Evolutionary conservation across 192 early-diverging fungal genomes (phyloP).

Genomic region (Gryganskiella cystojenkinii): DNA sequence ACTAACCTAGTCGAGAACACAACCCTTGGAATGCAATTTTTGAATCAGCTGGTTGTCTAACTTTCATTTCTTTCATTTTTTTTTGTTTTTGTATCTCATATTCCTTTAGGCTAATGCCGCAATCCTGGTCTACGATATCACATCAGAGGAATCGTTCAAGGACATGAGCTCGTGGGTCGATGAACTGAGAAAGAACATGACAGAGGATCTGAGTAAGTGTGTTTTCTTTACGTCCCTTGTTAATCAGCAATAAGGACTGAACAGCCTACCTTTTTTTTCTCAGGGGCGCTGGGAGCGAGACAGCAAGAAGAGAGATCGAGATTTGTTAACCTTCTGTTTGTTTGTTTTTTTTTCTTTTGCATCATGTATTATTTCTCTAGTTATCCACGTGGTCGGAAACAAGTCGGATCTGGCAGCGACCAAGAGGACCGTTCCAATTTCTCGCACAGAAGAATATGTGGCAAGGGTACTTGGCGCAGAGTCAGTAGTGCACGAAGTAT

Average conservation of each 20-base stretch:
- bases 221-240: neutral
- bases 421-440: constrained; percentile 66
- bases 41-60: too few species aligned
- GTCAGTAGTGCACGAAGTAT: constrained; percentile 73
- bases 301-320: neutral
- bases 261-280: neutral
- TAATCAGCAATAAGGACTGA: neutral
- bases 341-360: neutral
- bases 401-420: constrained; percentile 74
- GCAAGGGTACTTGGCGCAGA: constrained; percentile 69
- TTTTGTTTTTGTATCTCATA: neutral
- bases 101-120: constrained; percentile 67
- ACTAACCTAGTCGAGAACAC: neutral
- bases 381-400: constrained; percentile 78
- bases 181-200: constrained; percentile 66
- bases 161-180: constrained; percentile 78
- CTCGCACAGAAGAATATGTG: constrained; percentile 70
- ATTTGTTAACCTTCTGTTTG: neutral
- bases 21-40: neutral
- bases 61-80: neutral
- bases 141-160: constrained; percentile 74
- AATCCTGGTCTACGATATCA: constrained; percentile 79
- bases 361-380: constrained; percentile 54
- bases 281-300: neutral
- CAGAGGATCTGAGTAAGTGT: constrained; percentile 66